Base-by-base conservation (phyloP, 768 basidiomycete genomes). In the Termitomyces eurrhizus region DNA sequence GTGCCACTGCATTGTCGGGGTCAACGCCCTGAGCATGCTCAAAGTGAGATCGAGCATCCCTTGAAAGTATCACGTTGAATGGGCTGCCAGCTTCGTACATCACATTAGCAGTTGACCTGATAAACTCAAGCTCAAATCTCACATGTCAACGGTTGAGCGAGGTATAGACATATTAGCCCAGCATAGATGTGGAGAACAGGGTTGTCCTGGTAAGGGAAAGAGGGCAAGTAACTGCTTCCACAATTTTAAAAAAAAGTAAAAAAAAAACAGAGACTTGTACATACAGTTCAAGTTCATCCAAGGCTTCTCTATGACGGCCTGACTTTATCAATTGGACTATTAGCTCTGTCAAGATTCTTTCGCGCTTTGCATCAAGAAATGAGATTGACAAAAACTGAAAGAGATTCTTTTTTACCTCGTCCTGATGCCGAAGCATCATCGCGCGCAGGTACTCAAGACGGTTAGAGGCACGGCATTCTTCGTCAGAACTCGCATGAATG, bases 251-350 rank as follows among this genome's bases (percentile, higher is more conserved):
- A 60, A 51, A 56, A 18, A 11, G 35, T 24, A 29, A 29, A 29
- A 48, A 21, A 57, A 48, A 45, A 42, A 46, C 44, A 33, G 16
- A 45, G 42, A 45, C 37, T 52, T 61, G 33, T 18, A 73, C 83
- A 64, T 73, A 94, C 92, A 95, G 79, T 69, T 95, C 92, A 13
- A 96, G 75, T 69, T 97, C 92, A 62, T 93, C 89, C 57, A 94
- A 74, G 1, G 94, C 95, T 56, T 88, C 84, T 58, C 80, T 78
- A 66, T 89, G 78, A 67, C 79, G 80, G 5, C 77, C 80, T 21
- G 78, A 70, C 21, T 81, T 65, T 58, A 94, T 84, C 24, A 94
- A 77, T 36, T 84, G 78, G 29, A 93, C 78, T 11, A 90, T 75
- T 4, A 95, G 73, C 68, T 95, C 93, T 65, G 84, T 83, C 11